Conservation (phyloP, 306 rosid species). For the Rosa lucieae region DNA sequence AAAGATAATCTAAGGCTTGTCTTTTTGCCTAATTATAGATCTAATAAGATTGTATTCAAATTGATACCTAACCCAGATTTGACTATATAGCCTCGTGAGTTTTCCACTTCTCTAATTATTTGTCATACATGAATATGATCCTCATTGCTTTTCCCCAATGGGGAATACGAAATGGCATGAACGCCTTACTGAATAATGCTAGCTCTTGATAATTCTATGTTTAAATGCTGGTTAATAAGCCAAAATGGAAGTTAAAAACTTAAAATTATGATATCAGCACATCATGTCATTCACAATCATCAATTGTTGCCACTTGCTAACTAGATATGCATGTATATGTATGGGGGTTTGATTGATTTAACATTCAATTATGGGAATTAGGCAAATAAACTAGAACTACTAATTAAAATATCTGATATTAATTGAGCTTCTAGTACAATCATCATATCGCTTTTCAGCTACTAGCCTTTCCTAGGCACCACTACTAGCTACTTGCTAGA, state of each 20-base stretch:
- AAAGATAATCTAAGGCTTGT: slow-evolving; percentile 31
- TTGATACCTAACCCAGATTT: slow-evolving; percentile 31
- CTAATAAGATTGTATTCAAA: slow-evolving; percentile 21
- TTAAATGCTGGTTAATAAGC: neutral
- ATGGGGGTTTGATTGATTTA: neutral
- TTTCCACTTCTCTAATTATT: slow-evolving; percentile 20
- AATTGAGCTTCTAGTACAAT: slow-evolving; percentile 5
- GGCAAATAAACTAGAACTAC: neutral
- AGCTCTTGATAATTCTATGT: neutral
- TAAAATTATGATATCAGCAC: neutral
- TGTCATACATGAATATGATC: slow-evolving; percentile 10
- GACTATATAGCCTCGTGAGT: slow-evolving; percentile 30
- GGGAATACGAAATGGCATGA: neutral
- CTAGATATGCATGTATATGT: neutral
- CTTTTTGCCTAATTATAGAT: slow-evolving; percentile 39
- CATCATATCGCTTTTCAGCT: neutral
- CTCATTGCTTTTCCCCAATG: neutral
- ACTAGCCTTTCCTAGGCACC: neutral
- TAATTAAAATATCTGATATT: slow-evolving; percentile 1
- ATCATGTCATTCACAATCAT: neutral
- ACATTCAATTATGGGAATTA: neutral
- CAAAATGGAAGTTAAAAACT: neutral
- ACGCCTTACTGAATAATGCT: neutral
- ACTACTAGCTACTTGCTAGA: neutral
- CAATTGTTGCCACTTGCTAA: neutral